phyloP scores from a whole-genome alignment of 495 filamentous ascomycete genomes.

The Xylaria telfairii region DNA sequence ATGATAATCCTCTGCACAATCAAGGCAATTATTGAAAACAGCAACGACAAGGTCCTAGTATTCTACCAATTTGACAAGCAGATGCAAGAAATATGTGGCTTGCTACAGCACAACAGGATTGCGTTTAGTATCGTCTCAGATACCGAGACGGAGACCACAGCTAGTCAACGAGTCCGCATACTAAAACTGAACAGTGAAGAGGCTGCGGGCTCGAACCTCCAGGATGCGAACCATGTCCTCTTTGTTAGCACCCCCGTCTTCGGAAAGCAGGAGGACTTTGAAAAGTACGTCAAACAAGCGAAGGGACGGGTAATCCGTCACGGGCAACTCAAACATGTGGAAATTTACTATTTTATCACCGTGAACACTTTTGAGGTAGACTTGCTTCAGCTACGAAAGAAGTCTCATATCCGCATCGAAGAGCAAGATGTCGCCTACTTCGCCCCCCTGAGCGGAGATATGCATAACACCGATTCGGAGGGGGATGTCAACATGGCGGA shows the following conservation, averaged over 20 bases:
- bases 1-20: constrained; percentile 34
- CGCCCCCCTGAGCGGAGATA: neutral
- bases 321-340: constrained; percentile 69
- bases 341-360: constrained; percentile 72
- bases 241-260: constrained; percentile 69
- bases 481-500: neutral
- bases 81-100: constrained; percentile 30
- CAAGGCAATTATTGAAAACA: constrained; percentile 20
- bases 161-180: constrained; percentile 58
- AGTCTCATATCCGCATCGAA: neutral
- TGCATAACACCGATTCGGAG: neutral
- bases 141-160: constrained; percentile 6
- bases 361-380: constrained; percentile 73
- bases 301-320: constrained; percentile 71
- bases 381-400: constrained; percentile 51
- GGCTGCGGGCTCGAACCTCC: constrained; percentile 75
- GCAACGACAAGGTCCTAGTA: constrained; percentile 38
- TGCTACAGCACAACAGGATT: constrained; percentile 31
- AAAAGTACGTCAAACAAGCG: constrained; percentile 70
- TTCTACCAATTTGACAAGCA: constrained; percentile 42
- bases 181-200: constrained; percentile 67
- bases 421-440: neutral
- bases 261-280: constrained; percentile 61
- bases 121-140: constrained; percentile 25
- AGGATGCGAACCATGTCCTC: constrained; percentile 77